Conservation (phyloP, 148 eudicot genomes). For the Bassia scoparia region DNA sequence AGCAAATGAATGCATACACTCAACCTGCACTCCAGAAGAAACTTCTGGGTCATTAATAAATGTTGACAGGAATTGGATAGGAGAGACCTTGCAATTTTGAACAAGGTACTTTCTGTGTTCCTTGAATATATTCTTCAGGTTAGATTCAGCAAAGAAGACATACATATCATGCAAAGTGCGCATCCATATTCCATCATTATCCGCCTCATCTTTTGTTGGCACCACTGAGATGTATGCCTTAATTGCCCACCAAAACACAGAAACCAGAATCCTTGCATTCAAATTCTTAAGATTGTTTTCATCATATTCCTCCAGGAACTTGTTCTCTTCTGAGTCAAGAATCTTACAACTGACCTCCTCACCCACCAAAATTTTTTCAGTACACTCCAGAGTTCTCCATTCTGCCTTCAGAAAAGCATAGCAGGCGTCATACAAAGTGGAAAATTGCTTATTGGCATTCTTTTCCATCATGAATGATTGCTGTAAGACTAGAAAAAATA, state of each 20-base stretch:
- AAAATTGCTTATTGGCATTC: slow-evolving; percentile 30
- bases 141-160: slow-evolving; percentile 56
- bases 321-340: slow-evolving; percentile 42
- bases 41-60: slow-evolving; percentile 58
- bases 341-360: slow-evolving; percentile 44
- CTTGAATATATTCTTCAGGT: slow-evolving; percentile 47
- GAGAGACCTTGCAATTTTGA: slow-evolving; percentile 43
- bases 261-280: slow-evolving; percentile 54
- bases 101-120: slow-evolving; percentile 55
- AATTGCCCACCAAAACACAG: slow-evolving; percentile 58
- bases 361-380: slow-evolving; percentile 23
- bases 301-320: slow-evolving; percentile 45
- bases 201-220: slow-evolving; percentile 42
- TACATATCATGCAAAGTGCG: slow-evolving; percentile 48
- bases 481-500: slow-evolving; percentile 54
- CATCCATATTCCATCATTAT: slow-evolving; percentile 45
- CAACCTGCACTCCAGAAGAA: slow-evolving; percentile 58
- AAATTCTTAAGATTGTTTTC: slow-evolving; percentile 37
- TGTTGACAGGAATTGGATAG: slow-evolving; percentile 46
- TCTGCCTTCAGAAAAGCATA: slow-evolving; percentile 48
- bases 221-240: slow-evolving; percentile 39
- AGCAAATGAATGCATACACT: slow-evolving; percentile 62
- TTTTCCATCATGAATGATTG: slow-evolving; percentile 43
- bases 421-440: slow-evolving; percentile 41
- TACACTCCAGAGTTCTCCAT: slow-evolving; percentile 48